Conservation (phyloP, 2,329 filamentous ascomycete species). For the Cladosporium sp. region DNA sequence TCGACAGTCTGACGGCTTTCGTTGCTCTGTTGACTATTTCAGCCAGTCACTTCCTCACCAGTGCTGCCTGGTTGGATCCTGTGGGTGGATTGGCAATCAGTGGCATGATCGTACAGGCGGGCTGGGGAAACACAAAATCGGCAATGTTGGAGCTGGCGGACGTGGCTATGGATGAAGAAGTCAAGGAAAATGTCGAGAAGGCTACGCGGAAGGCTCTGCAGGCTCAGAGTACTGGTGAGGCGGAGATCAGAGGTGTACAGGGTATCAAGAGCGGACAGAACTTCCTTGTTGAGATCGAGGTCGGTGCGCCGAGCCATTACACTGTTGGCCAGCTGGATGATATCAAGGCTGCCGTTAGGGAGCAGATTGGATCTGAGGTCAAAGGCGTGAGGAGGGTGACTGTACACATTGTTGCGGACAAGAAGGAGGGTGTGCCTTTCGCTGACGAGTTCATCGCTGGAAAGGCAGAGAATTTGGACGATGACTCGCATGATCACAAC, state of each 20-base stretch:
- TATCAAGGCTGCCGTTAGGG: slow-evolving; percentile 70
- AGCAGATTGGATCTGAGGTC: slow-evolving; percentile 69
- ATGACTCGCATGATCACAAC: slow-evolving; percentile 25
- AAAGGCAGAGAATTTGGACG: slow-evolving; percentile 16
- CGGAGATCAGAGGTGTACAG: slow-evolving; percentile 73
- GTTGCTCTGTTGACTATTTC: slow-evolving; percentile 87
- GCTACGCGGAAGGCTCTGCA: slow-evolving; percentile 58
- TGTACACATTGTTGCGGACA: slow-evolving; percentile 70
- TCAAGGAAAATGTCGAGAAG: slow-evolving; percentile 67
- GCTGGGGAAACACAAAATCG: slow-evolving; percentile 76
- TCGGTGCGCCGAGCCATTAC: slow-evolving; percentile 74
- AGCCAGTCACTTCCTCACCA: slow-evolving; percentile 78
- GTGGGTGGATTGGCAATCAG: slow-evolving; percentile 91
- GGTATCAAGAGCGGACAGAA: slow-evolving; percentile 96
- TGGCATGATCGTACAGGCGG: slow-evolving; percentile 86
- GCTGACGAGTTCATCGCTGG: slow-evolving; percentile 63
- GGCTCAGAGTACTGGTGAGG: slow-evolving; percentile 26
- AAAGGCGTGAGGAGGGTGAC: slow-evolving; percentile 79
- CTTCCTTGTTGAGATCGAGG: slow-evolving; percentile 84
- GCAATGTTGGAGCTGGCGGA: slow-evolving; percentile 89
- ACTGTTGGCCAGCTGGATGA: slow-evolving; percentile 65
- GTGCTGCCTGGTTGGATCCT: slow-evolving; percentile 89
- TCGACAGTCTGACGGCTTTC: slow-evolving; percentile 92
- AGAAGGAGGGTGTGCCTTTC: slow-evolving; percentile 43
- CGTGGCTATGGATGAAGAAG: slow-evolving; percentile 77